These are phyloP conservation scores for Colletotrichum sp. DNA, from an alignment of 2,329 filamentous ascomycete genomes.

Conservation along the genomic window DNA sequence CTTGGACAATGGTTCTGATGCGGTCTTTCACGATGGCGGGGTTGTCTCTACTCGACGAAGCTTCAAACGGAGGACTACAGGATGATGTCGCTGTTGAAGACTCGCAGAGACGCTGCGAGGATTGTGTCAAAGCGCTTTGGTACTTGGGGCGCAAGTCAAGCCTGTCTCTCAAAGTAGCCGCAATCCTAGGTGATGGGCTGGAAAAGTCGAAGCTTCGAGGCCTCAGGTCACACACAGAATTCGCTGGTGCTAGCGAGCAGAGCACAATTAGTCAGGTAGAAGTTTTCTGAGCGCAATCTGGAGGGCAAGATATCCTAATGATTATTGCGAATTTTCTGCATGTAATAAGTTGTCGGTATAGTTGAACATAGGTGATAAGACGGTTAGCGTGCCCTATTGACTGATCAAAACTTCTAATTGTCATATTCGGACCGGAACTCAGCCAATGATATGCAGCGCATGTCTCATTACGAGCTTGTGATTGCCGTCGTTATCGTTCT, in stretches of 20 bases:
- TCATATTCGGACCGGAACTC: too few relatives aligned
- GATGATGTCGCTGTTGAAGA: neutral
- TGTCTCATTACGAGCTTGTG: neutral
- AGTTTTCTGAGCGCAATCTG: neutral
- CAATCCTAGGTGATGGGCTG: slow-evolving; percentile 72
- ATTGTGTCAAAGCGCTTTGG: slow-evolving; percentile 58
- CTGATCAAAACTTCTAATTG: too few relatives aligned
- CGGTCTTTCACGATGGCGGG: slow-evolving; percentile 56
- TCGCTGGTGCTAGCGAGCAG: neutral
- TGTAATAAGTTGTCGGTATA: neutral
- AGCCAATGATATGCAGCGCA: too few relatives aligned
- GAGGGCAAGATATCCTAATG: neutral
- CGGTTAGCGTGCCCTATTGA: too few relatives aligned
- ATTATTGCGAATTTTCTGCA: neutral
- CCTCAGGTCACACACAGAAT: neutral
- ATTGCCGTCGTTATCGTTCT: neutral
- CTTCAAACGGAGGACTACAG: neutral
- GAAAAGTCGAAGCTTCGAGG: slow-evolving; percentile 63
- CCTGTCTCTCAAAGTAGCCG: neutral
- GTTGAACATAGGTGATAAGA: rapidly evolving
- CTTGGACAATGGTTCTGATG: slow-evolving; percentile 62
- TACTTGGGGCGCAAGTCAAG: slow-evolving; percentile 53
- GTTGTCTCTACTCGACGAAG: slow-evolving; percentile 39
- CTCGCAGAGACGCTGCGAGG: slow-evolving; percentile 38
- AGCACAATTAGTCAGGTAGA: neutral